Evolutionary conservation across 2,329 filamentous ascomycete species (phyloP).

Genomic region (Pseudogymnoascus sp.): DNA sequence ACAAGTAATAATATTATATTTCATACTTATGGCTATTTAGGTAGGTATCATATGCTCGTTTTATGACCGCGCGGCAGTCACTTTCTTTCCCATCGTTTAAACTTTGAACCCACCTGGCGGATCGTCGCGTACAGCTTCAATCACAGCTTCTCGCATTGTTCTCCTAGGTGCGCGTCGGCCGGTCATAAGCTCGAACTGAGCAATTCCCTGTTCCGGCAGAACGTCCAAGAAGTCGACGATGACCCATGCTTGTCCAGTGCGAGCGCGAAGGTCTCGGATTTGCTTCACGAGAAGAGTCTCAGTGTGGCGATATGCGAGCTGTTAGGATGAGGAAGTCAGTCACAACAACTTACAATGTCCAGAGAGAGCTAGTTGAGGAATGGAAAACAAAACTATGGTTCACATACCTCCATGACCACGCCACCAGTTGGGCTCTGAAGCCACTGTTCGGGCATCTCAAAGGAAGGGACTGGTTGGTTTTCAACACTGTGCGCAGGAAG

Average conservation of each 20-base stretch:
- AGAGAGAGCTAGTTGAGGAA: not conserved
- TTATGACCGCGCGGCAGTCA: not conserved
- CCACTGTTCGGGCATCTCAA: slow-evolving; percentile 59
- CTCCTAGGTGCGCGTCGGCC: slow-evolving; percentile 59
- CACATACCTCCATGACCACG: slow-evolving; percentile 53
- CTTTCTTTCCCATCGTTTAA: not conserved
- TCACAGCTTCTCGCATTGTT: slow-evolving; percentile 60
- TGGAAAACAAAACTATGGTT: slow-evolving; percentile 22
- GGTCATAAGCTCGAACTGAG: slow-evolving; percentile 71
- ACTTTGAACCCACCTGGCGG: not conserved
- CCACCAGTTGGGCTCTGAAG: slow-evolving; percentile 63
- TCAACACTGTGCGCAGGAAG: slow-evolving; percentile 62
- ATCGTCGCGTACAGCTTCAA: not conserved
- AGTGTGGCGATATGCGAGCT: slow-evolving; percentile 56
- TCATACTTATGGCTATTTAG: not conserved
- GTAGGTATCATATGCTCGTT: not conserved
- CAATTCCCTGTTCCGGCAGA: slow-evolving; percentile 66
- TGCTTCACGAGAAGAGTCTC: slow-evolving; percentile 61
- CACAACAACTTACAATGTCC: not conserved
- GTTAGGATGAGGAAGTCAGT: not conserved
- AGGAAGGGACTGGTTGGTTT: slow-evolving; percentile 55
- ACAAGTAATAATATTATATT: not conserved
- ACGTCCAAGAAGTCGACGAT: slow-evolving; percentile 66
- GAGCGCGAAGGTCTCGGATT: slow-evolving; percentile 48
- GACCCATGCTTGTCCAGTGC: slow-evolving; percentile 45